Evolutionary conservation across 1,284 basidiomycete genomes (phyloP).

Genomic region (Malassezia vespertilionis): DNA sequence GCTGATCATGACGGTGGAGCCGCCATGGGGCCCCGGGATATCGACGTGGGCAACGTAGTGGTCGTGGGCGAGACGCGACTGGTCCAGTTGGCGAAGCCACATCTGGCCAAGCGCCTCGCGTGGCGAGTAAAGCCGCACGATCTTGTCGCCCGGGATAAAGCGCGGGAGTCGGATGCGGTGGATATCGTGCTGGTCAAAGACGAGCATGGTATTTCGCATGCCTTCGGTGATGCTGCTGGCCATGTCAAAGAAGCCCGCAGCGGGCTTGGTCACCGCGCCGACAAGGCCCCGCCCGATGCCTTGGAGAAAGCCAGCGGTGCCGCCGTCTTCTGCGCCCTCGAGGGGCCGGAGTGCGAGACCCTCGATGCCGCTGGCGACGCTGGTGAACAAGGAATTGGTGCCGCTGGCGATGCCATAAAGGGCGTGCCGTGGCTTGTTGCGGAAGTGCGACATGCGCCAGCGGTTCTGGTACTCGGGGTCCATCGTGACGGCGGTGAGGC

Average conservation of each 20-base stretch:
- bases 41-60: slow-evolving; percentile 70
- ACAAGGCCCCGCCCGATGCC: slow-evolving; percentile 93
- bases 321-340: slow-evolving; percentile 88
- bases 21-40: slow-evolving; percentile 52
- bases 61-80: slow-evolving; percentile 72
- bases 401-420: slow-evolving; percentile 88
- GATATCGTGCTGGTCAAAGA: slow-evolving; percentile 83
- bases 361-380: slow-evolving; percentile 88
- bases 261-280: slow-evolving; percentile 89
- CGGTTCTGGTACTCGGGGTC: slow-evolving; percentile 89
- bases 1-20: slow-evolving; percentile 41
- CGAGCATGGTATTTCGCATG: slow-evolving; percentile 86
- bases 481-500: slow-evolving; percentile 87
- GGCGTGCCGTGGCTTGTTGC: slow-evolving; percentile 91
- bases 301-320: slow-evolving; percentile 92
- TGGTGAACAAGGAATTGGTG: slow-evolving; percentile 83
- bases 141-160: slow-evolving; percentile 56
- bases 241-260: slow-evolving; percentile 89
- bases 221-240: slow-evolving; percentile 93
- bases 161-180: slow-evolving; percentile 83
- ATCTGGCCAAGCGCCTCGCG: slow-evolving; percentile 88
- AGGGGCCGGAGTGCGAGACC: slow-evolving; percentile 92
- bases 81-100: slow-evolving; percentile 85
- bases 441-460: slow-evolving; percentile 72
- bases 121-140: slow-evolving; percentile 56